Evolutionary conservation across 2,329 filamentous ascomycete genomes (phyloP).

Genomic region (Coleophoma cylindrospora): DNA sequence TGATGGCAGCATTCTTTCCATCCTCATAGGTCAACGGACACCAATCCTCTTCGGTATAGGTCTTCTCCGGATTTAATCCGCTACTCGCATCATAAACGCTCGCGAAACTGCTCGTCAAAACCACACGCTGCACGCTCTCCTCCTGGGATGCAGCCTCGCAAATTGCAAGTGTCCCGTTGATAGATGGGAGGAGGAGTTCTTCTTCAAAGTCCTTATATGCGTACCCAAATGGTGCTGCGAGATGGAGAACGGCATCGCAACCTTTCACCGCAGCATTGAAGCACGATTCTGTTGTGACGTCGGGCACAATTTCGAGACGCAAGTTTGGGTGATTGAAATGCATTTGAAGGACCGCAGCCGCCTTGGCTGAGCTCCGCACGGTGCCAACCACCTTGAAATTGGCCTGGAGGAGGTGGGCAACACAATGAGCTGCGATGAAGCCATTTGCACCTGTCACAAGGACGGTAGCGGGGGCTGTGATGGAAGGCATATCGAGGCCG

Average conservation of each 20-base stretch:
- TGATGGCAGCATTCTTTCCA: slow-evolving; percentile 8
- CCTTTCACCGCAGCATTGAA: slow-evolving; percentile 1
- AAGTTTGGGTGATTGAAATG: not conserved
- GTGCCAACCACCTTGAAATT: slow-evolving; percentile 1
- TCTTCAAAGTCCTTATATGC: slow-evolving; percentile 20
- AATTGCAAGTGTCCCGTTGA: slow-evolving; percentile 19
- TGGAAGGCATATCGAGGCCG: not conserved
- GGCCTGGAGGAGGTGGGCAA: not conserved
- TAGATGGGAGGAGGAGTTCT: slow-evolving; percentile 20
- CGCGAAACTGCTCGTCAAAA: slow-evolving; percentile 24
- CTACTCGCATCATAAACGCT: slow-evolving; percentile 16
- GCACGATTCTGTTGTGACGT: not conserved
- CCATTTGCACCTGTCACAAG: slow-evolving; percentile 5
- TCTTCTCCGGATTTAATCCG: slow-evolving; percentile 10
- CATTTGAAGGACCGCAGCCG: not conserved
- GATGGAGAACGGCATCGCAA: slow-evolving; percentile 13
- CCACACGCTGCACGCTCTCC: slow-evolving; percentile 15
- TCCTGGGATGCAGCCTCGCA: slow-evolving; percentile 17
- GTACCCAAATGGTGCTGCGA: slow-evolving; percentile 25
- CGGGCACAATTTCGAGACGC: not conserved
- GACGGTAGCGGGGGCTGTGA: not conserved
- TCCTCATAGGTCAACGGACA: slow-evolving; percentile 6
- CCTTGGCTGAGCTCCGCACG: not conserved
- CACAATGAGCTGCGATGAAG: slow-evolving; percentile 3
- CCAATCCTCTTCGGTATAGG: slow-evolving; percentile 10